Evolutionary conservation across 768 basidiomycete genomes (phyloP), one percentile per base, ranked within the genome.

Genomic region (Rhodotorula kratochvilovae): DNA sequence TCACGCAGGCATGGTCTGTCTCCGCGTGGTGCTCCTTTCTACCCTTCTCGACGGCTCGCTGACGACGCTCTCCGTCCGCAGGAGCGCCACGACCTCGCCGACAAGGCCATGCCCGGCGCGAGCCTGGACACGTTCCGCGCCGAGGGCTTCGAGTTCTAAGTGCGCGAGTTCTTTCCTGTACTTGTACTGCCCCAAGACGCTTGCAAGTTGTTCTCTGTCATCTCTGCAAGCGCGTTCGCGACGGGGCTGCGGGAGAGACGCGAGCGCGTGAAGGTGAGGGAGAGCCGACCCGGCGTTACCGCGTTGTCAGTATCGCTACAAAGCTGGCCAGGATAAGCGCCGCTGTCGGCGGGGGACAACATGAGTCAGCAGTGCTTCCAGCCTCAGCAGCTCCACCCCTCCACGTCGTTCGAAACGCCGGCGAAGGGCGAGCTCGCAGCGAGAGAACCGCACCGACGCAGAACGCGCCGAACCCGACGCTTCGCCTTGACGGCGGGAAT

Each of bases 101-200:
- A 91, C 36, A 79, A 86, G 71, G 88, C 91, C 7, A 85, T 85
- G 77, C 83, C 84, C 29, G 88, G 85, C 67, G 82, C 85, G 50
- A 85, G 85, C 76, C 81, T 96, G 67, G 85, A 89, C 56, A 77
- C 84, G 50, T 99, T 97, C 83, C 84, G 91, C 58, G 83, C 83
- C 72, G 87, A 90, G 70, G 93, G 93, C 7, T 91, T 97, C 78
- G 94, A 97, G 68, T 98, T 96, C 79, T 95, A 70, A n/a, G 21
- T 6, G 46, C 19, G 46, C 7, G 46, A 5, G 23, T 21, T 17
- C 45, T 12, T 45, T 4, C 45, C 15, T 17, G 6, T 21, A 25
- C 25, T 50, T 25, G 23, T 27, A 12, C 17, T 46, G 19, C 23
- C 45, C 6, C 2, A n/a, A n/a, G n/a, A n/a, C n/a, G n/a, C n/a